phyloP scores from a whole-genome alignment of 225 moss, liverwort and hornwort species.

The Thuidium tamariscinum region DNA sequence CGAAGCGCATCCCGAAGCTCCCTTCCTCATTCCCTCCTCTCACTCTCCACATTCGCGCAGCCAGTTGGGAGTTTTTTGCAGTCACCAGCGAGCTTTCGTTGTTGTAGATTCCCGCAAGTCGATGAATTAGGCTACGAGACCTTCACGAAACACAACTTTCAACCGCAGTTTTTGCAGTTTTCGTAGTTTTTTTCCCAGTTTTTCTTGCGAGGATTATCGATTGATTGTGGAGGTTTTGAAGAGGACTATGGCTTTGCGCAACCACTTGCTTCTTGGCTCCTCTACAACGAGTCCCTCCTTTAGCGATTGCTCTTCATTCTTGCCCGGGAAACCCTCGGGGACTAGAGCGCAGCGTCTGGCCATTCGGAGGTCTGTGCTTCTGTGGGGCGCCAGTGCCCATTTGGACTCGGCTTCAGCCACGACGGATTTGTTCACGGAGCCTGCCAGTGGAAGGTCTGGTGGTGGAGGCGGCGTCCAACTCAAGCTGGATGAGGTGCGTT shows the following conservation, averaged over 20 bases:
- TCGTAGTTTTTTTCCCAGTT: too few relatives aligned
- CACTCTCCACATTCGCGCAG: background rate
- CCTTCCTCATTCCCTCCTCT: too few relatives aligned
- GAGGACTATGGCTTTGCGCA: slow-evolving; percentile 28
- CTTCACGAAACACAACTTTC: too few relatives aligned
- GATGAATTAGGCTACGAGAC: background rate
- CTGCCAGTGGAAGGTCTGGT: background rate
- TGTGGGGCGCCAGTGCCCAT: slow-evolving; percentile 35
- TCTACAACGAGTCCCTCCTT: background rate
- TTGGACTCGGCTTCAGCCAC: slow-evolving; percentile 3
- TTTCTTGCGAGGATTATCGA: background rate
- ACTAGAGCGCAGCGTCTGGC: slow-evolving; percentile 33
- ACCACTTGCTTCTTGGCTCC: slow-evolving; percentile 1
- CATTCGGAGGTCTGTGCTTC: slow-evolving; percentile 25
- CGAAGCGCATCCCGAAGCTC: background rate
- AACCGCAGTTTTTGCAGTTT: background rate
- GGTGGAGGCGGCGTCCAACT: background rate
- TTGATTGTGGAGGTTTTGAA: background rate
- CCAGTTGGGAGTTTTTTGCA: background rate
- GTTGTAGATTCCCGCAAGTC: background rate
- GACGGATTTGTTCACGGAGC: slow-evolving; percentile 14
- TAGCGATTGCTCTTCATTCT: slow-evolving; percentile 5
- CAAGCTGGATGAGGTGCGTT: slow-evolving; percentile 16
- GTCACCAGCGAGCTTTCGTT: background rate
- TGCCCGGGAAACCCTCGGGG: slow-evolving; percentile 25